A percentile compares a stretch with the other conserved stretches of the same genome.
phyloP scores from a whole-genome alignment of 2,329 filamentous ascomycete genomes.

The Trichoderma simmonsii region DNA sequence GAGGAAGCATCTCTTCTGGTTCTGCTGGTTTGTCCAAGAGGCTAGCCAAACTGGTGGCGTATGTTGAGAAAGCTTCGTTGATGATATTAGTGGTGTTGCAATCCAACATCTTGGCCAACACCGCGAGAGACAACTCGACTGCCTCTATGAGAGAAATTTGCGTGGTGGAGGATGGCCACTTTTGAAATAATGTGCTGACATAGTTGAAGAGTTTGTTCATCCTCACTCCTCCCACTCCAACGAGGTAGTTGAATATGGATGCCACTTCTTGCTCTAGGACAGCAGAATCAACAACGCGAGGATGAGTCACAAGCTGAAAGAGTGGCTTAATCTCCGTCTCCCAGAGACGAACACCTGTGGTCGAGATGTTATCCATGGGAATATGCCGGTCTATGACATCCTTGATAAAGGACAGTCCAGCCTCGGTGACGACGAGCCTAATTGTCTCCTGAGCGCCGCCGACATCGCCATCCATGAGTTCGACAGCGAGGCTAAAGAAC shows the following conservation, averaged over 20 bases:
- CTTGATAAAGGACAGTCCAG: conserved; percentile 30
- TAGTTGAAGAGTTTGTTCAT: conserved; percentile 34
- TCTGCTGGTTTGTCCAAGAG: conserved; percentile 20
- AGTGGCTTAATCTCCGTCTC: conserved; percentile 30
- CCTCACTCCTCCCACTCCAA: conserved; percentile 33
- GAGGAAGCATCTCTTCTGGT: conserved; percentile 25
- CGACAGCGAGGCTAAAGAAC: conserved; percentile 23
- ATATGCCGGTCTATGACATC: conserved; percentile 27
- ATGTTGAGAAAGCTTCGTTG: conserved; percentile 21
- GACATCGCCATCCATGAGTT: conserved; percentile 25
- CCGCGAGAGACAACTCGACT: conserved; percentile 30
- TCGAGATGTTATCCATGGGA: not conserved
- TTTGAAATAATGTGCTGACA: conserved; percentile 25
- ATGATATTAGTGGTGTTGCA: conserved; percentile 36
- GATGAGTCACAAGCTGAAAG: conserved; percentile 36
- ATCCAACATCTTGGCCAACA: conserved; percentile 36
- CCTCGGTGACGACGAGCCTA: conserved; percentile 27
- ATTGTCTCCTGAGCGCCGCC: conserved; percentile 23
- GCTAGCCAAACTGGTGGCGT: conserved; percentile 24
- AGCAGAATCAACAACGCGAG: conserved; percentile 34
- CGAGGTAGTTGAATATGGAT: conserved; percentile 34
- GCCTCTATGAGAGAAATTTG: conserved; percentile 23
- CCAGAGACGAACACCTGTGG: conserved; percentile 25
- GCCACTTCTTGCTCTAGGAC: conserved; percentile 39
- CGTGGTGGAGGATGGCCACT: conserved; percentile 18